A percentile compares a stretch with the other conserved stretches of the same genome.
Conservation (phyloP, 2,329 filamentous ascomycete species). For the Neofusicoccum umdonicola region DNA sequence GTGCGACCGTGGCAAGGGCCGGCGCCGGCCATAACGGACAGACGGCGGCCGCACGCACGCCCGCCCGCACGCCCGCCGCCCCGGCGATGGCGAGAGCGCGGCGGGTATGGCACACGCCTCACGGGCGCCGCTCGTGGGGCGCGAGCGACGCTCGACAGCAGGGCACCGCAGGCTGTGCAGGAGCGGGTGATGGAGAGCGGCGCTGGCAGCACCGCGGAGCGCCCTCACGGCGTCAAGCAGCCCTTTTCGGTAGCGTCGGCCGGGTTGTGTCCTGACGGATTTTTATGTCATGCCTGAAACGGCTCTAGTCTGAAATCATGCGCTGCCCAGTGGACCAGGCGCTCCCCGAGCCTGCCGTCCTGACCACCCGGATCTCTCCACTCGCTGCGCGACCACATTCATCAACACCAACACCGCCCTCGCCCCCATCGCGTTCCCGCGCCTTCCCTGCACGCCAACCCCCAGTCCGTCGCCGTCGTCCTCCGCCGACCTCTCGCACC, state of each 20-base stretch:
- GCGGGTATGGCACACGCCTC: too few relatives aligned
- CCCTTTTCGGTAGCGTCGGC: constrained; percentile 6
- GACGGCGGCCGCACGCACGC: not conserved
- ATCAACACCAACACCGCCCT: constrained; percentile 25
- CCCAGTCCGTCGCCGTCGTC: not conserved
- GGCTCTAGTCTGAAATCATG: constrained; percentile 22
- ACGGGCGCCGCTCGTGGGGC: too few relatives aligned
- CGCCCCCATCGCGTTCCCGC: not conserved
- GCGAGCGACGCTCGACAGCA: too few relatives aligned
- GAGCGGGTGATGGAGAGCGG: not conserved
- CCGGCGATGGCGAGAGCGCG: not conserved
- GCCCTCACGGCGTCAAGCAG: not conserved
- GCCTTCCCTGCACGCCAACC: constrained; percentile 1
- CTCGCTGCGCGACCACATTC: constrained; percentile 20
- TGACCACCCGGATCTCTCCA: constrained; percentile 22
- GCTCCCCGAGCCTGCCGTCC: constrained; percentile 27
- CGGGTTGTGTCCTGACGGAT: not conserved
- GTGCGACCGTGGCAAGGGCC: not conserved
- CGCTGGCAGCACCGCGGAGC: constrained; percentile 3
- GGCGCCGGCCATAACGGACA: not conserved
- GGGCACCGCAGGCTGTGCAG: not conserved
- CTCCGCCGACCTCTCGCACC: not conserved
- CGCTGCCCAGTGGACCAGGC: constrained; percentile 23
- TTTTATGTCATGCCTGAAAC: constrained; percentile 28
- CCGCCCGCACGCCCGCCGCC: not conserved